Conservation (phyloP, 139 green algal genomes). For the Micractinium conductrix region DNA sequence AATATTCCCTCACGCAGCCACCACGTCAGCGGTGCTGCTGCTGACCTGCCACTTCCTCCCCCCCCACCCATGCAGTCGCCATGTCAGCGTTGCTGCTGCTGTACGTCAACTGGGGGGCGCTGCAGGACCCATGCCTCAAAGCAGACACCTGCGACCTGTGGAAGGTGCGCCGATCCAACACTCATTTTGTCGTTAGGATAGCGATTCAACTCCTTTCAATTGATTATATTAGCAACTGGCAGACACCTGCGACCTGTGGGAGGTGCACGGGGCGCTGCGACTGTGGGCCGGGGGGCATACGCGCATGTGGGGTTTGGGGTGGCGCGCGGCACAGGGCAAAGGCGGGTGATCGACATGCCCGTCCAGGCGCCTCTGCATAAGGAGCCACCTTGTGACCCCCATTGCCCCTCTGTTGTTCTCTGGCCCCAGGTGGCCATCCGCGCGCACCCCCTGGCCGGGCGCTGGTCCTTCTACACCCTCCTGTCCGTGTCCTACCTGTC, state of each 20-base stretch:
- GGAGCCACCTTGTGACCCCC: neutral
- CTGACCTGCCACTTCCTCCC: neutral
- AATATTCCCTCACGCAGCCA: neutral
- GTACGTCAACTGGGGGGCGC: constrained; percentile 81
- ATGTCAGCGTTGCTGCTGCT: constrained; percentile 91
- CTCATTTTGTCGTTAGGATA: neutral
- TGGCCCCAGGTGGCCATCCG: constrained; percentile 51
- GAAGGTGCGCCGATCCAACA: constrained; percentile 41
- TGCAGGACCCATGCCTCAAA: constrained; percentile 57
- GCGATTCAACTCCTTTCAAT: constrained; percentile 43
- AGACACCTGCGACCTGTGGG: constrained; percentile 75
- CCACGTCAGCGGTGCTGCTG: neutral
- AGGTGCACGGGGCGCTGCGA: constrained; percentile 35
- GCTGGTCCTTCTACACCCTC: constrained; percentile 53
- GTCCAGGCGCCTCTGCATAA: too few relatives aligned
- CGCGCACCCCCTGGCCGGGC: constrained; percentile 50
- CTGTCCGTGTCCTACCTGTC: constrained; percentile 76
- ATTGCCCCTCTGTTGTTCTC: neutral
- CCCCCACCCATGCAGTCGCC: constrained; percentile 15
- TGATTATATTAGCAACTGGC: too few relatives aligned
- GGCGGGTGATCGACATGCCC: neutral
- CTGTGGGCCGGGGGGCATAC: too few relatives aligned
- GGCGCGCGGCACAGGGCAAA: neutral
- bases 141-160: constrained; percentile 75
- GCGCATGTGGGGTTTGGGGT: too few relatives aligned